Evolutionary conservation across 805 yeast species (phyloP).

Genomic region (Metschnikowia matae): DNA sequence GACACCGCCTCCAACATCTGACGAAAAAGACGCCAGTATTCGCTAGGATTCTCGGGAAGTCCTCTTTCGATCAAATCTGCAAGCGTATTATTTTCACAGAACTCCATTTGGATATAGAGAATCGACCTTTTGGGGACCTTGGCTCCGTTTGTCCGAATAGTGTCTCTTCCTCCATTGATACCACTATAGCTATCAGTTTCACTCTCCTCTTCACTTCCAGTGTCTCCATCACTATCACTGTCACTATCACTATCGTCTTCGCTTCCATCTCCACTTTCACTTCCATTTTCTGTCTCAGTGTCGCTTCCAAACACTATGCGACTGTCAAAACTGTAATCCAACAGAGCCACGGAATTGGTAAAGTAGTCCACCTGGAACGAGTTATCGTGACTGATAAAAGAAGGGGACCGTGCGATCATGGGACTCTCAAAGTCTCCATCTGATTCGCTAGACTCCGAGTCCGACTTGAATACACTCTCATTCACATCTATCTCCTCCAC

Average conservation of each 20-base stretch:
- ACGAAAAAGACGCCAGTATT: slow-evolving; percentile 85
- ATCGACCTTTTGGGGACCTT: slow-evolving; percentile 44
- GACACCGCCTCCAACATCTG: slow-evolving; percentile 86
- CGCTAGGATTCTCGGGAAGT: slow-evolving; percentile 63
- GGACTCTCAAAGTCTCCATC: slow-evolving; percentile 22
- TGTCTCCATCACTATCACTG: not conserved
- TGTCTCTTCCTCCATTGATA: no score
- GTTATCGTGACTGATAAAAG: slow-evolving; percentile 19
- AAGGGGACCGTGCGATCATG: slow-evolving; percentile 19
- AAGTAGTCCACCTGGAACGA: slow-evolving; percentile 58
- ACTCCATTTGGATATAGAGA: slow-evolving; percentile 95
- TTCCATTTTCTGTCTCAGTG: not conserved
- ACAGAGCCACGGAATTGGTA: slow-evolving; percentile 58
- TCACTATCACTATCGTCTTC: not conserved
- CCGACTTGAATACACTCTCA: slow-evolving; percentile 17
- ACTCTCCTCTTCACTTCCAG: slow-evolving; percentile 2
- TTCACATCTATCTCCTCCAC: slow-evolving; percentile 59
- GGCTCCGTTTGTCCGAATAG: not conserved
- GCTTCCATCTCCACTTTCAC: not conserved
- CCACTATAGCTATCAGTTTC: not conserved
- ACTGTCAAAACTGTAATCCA: slow-evolving; percentile 40
- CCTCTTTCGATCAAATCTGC: slow-evolving; percentile 75
- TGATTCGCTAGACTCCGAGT: slow-evolving; percentile 8
- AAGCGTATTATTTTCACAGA: slow-evolving; percentile 91
- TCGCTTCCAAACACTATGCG: slow-evolving; percentile 25